Conservation (phyloP, 1,284 basidiomycete species). For the Cryptococcus floricola region DNA sequence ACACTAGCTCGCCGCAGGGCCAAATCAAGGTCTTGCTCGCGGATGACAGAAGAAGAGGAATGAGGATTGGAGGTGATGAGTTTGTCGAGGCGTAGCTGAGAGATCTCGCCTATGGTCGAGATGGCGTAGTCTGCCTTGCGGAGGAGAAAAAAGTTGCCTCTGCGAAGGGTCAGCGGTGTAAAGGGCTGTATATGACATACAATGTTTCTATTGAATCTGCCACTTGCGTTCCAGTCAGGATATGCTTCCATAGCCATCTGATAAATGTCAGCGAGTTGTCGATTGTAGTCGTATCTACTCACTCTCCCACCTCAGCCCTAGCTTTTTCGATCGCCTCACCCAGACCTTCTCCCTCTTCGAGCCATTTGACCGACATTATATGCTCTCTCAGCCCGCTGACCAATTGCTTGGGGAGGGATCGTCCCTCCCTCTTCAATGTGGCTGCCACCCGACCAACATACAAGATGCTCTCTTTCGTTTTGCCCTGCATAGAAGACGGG, state of each 20-base stretch:
- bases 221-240: slow-evolving; percentile 76
- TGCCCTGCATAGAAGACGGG: slow-evolving; percentile 66
- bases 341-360: slow-evolving; percentile 71
- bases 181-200: slow-evolving; percentile 49
- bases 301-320: slow-evolving; percentile 40
- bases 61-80: slow-evolving; percentile 58
- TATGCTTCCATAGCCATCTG: slow-evolving; percentile 82
- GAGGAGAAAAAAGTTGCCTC: slow-evolving; percentile 77
- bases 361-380: slow-evolving; percentile 59
- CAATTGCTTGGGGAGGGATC: slow-evolving; percentile 64
- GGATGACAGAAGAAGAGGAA: slow-evolving; percentile 64
- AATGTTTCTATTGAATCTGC: slow-evolving; percentile 68
- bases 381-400: slow-evolving; percentile 62
- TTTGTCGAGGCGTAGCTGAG: slow-evolving; percentile 69
- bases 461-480: slow-evolving; percentile 71
- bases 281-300: slow-evolving; percentile 5
- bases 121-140: slow-evolving; percentile 81
- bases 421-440: slow-evolving; percentile 72
- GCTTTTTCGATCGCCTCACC: slow-evolving; percentile 58
- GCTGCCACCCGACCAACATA: slow-evolving; percentile 84
- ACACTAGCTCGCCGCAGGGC: slow-evolving; percentile 75
- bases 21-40: slow-evolving; percentile 78
- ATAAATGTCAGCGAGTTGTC: slow-evolving; percentile 50
- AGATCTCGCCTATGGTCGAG: slow-evolving; percentile 74
- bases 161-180: slow-evolving; percentile 25